These are phyloP conservation scores for Lactarius quietus DNA, from an alignment of 768 basidiomycete species.

Conservation along the genomic window DNA sequence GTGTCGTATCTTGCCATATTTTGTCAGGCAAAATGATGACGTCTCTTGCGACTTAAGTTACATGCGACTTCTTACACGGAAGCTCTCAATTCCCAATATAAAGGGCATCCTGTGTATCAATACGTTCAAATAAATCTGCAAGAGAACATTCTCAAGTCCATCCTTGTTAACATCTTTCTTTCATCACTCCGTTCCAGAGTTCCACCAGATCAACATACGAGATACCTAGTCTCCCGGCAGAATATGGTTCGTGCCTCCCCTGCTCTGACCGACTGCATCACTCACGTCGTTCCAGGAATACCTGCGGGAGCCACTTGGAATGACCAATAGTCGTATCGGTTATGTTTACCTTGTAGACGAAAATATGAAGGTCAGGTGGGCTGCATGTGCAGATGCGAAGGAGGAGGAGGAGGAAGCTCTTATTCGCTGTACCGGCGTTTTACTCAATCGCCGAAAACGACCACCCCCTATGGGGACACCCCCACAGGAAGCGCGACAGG, in stretches of 20 bases:
- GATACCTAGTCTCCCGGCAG: slow-evolving; percentile 77
- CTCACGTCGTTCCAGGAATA: slow-evolving; percentile 37
- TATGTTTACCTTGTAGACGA: slow-evolving; percentile 91
- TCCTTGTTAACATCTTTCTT: slow-evolving; percentile 84
- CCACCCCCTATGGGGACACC: neutral
- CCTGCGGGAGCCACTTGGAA: slow-evolving; percentile 76
- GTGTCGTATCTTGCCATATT: slow-evolving; percentile 39
- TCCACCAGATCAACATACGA: slow-evolving; percentile 59
- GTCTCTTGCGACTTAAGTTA: slow-evolving; percentile 44
- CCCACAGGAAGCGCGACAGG: neutral
- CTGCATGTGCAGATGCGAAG: slow-evolving; percentile 82
- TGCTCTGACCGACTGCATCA: neutral
- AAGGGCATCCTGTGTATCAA: slow-evolving; percentile 58
- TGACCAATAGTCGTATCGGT: slow-evolving; percentile 87
- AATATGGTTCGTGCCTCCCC: slow-evolving; percentile 56
- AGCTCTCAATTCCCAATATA: slow-evolving; percentile 51
- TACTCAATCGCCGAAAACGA: slow-evolving; percentile 56
- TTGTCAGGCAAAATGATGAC: neutral
- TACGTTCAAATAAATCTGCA: slow-evolving; percentile 89
- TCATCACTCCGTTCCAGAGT: slow-evolving; percentile 64
- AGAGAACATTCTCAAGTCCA: slow-evolving; percentile 88
- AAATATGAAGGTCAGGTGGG: slow-evolving; percentile 86
- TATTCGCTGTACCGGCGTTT: slow-evolving; percentile 62
- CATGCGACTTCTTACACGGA: slow-evolving; percentile 72
- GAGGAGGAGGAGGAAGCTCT: slow-evolving; percentile 66